These are phyloP conservation scores for Hevea brasiliensis DNA, from an alignment of 345 rosid species.

Conservation along the genomic window DNA sequence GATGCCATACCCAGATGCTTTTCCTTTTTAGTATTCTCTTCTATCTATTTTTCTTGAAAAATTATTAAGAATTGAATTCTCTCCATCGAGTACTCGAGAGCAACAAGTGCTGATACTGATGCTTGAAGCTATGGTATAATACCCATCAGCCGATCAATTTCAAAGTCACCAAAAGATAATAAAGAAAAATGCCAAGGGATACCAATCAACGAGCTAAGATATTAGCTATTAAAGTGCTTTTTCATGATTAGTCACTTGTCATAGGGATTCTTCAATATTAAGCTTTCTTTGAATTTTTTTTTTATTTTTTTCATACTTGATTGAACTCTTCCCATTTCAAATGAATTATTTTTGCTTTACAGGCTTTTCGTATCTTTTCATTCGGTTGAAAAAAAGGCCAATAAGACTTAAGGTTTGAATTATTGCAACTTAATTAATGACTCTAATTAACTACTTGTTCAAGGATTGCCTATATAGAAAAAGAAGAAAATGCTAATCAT, in stretches of 20 bases:
- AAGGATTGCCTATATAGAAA: too few species aligned
- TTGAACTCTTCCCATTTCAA: constrained; percentile 9
- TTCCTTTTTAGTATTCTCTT: constrained; percentile 41
- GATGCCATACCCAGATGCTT: constrained; percentile 43
- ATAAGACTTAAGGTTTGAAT: too few species aligned
- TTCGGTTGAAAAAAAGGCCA: neutral
- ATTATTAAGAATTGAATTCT: constrained; percentile 27
- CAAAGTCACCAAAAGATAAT: constrained; percentile 22
- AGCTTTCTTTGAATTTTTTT: constrained; percentile 33
- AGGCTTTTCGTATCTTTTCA: constrained; percentile 2
- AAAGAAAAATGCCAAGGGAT: constrained; percentile 18
- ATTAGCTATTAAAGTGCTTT: constrained; percentile 22
- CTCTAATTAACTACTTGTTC: too few species aligned
- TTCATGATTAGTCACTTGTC: constrained; percentile 46
- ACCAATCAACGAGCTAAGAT: constrained; percentile 26
- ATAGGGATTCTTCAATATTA: constrained; percentile 34
- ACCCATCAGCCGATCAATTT: constrained; percentile 38
- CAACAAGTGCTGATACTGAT: neutral
- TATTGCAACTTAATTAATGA: too few species aligned
- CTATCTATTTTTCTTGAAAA: constrained; percentile 9
- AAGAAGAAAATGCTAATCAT: too few species aligned
- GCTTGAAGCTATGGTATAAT: constrained; percentile 33
- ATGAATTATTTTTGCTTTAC: constrained; percentile 11
- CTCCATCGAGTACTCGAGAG: constrained; percentile 27
- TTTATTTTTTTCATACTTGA: constrained; percentile 21